Evolutionary conservation across 2,329 filamentous ascomycete genomes (phyloP), one percentile per base, ranked within the genome.

Genomic region (Fusarium guadeloupense): DNA sequence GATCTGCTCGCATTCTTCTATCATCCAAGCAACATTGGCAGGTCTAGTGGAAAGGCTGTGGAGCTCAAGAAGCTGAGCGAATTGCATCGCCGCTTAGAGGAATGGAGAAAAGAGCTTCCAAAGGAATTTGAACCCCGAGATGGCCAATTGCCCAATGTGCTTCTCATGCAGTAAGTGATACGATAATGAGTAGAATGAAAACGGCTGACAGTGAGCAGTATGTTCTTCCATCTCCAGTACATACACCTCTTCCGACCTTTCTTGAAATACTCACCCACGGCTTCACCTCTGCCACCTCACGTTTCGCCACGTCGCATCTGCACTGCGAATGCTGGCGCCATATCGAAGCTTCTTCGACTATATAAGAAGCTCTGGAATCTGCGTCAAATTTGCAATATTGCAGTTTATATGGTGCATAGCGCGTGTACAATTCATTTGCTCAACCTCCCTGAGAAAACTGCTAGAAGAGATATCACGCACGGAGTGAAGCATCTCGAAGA

Each of bases 201-300:
- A 31, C 25, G 20, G 54, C 61, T 67, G 20, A 69, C 44, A 17
- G 23, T 38, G 10, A 20, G 28, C 23, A 97, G 93, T 78, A 98
- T 98, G 93, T 97, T 98, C 77, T 97, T 94, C 75, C 93, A 98
- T 71, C 83, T 98, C 1, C 87, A 97, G 40, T 96, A 96, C 72
- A 96, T 98, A 57, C 93, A 98, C 71, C 87, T 98, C 5, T 98
- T 97, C 80, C 88, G 94, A 6, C 94, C 95, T 0, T 98, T 98
- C 72, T 83, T 98, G 44, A 97, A 95, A 74, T 98, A 97, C 72
- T 89, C 86, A 4, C 92, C 90, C 42, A 80, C 85, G 7, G 89
- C 88, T 1, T 97, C 93, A 1, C 94, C 93, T 1, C 83, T 97
- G 2, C 94, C 93, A 4, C 79, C 87, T 3, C 92, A 96, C 69